phyloP scores from a whole-genome alignment of 305 asterid genomes.

The Fraxinus ornus region DNA sequence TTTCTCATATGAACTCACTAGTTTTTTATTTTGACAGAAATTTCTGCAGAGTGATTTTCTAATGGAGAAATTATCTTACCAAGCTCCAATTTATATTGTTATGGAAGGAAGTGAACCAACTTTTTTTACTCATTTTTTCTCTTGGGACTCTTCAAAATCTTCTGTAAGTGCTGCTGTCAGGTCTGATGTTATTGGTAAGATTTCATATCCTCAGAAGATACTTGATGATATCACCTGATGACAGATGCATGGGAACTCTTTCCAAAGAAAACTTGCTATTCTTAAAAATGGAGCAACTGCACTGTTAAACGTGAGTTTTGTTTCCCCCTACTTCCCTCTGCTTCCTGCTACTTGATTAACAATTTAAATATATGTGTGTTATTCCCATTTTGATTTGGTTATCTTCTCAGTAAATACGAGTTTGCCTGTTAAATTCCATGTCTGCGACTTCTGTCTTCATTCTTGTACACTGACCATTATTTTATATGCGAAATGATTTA shows the following conservation, averaged over 20 bases:
- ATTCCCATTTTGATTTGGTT: background rate
- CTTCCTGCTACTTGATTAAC: background rate
- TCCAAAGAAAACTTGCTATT: constrained; percentile 82
- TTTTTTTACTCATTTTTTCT: constrained; percentile 81
- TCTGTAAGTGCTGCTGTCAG: constrained; percentile 48
- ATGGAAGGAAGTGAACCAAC: constrained; percentile 88
- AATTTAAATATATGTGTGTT: background rate
- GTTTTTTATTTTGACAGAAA: constrained; percentile 48
- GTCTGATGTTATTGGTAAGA: background rate
- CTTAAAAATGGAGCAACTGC: constrained; percentile 71
- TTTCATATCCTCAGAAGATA: constrained; percentile 22
- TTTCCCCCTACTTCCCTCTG: constrained; percentile 6
- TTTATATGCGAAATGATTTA: background rate
- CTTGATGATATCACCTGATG: constrained; percentile 17
- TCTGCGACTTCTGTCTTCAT: background rate
- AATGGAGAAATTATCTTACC: constrained; percentile 66
- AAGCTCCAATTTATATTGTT: constrained; percentile 68
- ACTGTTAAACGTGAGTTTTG: constrained; percentile 58
- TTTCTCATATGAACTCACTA: constrained; percentile 1
- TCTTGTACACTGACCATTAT: background rate
- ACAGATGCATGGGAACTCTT: constrained; percentile 96
- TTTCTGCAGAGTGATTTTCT: constrained; percentile 82
- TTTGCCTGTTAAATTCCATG: background rate
- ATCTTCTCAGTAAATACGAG: background rate
- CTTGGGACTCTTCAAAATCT: constrained; percentile 81